phyloP scores from a whole-genome alignment of 1,284 basidiomycete species.

The Heterobasidion annosum region DNA sequence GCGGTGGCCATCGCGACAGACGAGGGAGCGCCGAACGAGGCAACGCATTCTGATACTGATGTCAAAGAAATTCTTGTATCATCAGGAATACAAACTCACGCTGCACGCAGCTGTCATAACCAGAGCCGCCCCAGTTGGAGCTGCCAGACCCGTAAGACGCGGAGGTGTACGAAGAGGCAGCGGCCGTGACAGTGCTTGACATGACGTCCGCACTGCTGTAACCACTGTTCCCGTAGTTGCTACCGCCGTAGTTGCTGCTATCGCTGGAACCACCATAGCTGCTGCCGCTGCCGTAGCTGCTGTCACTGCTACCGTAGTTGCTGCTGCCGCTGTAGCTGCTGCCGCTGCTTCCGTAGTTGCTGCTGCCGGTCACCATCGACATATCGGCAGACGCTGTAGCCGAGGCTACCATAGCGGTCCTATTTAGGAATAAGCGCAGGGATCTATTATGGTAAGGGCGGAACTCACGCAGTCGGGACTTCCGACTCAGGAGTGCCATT shows the following conservation, averaged over 20 bases:
- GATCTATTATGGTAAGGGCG: background rate
- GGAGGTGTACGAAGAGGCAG: constrained; percentile 10
- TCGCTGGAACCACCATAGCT: background rate
- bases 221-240: too few species aligned
- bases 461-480: background rate
- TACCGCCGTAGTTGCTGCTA: background rate
- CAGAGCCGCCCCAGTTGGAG: constrained; percentile 44
- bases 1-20: constrained; percentile 24
- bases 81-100: constrained; percentile 34
- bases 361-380: constrained; percentile 11
- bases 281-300: constrained; percentile 1
- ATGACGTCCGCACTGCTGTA: too few species aligned
- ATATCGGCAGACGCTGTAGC: constrained; percentile 6
- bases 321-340: constrained; percentile 2
- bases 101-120: constrained; percentile 62
- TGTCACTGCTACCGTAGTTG: constrained; percentile 17
- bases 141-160: constrained; percentile 57
- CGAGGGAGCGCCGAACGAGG: constrained; percentile 39
- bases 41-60: constrained; percentile 47
- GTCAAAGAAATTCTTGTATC: background rate
- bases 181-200: constrained; percentile 7
- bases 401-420: background rate
- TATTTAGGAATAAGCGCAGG: background rate
- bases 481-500: constrained; percentile 20
- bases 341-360: constrained; percentile 14